Conservation (phyloP, 2,329 filamentous ascomycete species). For the Piedraia hortae region DNA sequence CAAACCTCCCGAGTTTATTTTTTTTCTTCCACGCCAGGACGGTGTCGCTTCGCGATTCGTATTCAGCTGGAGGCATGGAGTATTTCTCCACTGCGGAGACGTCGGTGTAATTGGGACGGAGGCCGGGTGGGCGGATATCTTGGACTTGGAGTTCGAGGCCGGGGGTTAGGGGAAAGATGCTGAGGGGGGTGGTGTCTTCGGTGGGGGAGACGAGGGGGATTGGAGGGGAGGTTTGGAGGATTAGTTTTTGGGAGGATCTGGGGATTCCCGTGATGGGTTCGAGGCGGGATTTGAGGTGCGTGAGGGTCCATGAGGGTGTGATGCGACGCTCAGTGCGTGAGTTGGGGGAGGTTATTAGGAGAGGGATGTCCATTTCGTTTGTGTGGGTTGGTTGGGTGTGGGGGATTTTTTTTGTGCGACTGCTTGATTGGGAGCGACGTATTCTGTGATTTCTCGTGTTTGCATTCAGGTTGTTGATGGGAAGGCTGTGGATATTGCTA, state of each 20-base stretch:
- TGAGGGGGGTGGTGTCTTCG: not conserved
- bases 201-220: slow-evolving; percentile 16
- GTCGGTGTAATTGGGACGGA: slow-evolving; percentile 57
- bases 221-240: slow-evolving; percentile 36
- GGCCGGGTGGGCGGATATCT: slow-evolving; percentile 50
- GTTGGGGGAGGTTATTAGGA: slow-evolving; percentile 49
- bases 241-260: slow-evolving; percentile 47
- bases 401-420: slow-evolving; percentile 1
- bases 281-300: slow-evolving; percentile 58
- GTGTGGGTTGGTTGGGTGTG: too few species aligned
- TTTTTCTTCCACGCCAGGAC: slow-evolving; percentile 87
- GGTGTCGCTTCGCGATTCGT: slow-evolving; percentile 62
- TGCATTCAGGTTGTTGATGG: too few species aligned
- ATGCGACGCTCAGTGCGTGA: slow-evolving; percentile 68
- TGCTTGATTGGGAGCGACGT: slow-evolving; percentile 1
- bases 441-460: too few species aligned
- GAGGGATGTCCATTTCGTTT: slow-evolving; percentile 41
- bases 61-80: slow-evolving; percentile 59
- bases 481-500: too few species aligned
- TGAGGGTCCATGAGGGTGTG: slow-evolving; percentile 73
- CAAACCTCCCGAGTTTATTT: slow-evolving; percentile 89
- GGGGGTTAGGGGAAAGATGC: not conserved
- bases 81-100: slow-evolving; percentile 67
- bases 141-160: slow-evolving; percentile 28
- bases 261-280: slow-evolving; percentile 86